Percentiles rank a stretch among this genome's conserved stretches.
These are phyloP conservation scores for Oryza rufipogon DNA, from an alignment of 176 grass and related monocot species.

Conservation along the genomic window DNA sequence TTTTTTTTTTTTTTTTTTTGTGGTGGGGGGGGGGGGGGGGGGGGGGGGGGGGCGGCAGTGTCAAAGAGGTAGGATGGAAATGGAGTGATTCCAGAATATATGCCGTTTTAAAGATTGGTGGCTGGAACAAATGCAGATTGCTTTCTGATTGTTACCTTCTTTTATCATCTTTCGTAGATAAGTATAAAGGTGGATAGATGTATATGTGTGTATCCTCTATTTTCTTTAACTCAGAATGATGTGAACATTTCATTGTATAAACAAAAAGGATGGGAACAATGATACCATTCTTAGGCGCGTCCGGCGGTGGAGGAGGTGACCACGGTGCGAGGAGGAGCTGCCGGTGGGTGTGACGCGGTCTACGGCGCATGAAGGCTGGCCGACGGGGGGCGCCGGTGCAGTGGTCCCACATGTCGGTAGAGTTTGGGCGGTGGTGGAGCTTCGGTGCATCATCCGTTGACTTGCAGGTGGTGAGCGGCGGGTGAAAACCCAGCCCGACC, in stretches of 20 bases:
- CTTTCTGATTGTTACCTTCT: neutral
- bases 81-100: slow-evolving; percentile 33
- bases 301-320: too few species aligned
- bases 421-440: too few species aligned
- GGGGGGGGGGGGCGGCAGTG: too few species aligned
- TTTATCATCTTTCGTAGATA: neutral
- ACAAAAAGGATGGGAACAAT: neutral
- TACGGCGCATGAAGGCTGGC: too few species aligned
- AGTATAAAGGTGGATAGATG: neutral
- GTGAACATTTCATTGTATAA: neutral
- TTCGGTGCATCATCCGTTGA: too few species aligned
- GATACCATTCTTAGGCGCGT: neutral
- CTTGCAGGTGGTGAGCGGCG: too few species aligned
- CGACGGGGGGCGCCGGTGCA: too few species aligned
- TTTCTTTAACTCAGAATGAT: neutral
- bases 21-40: too few species aligned
- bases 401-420: too few species aligned
- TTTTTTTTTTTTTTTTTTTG: neutral
- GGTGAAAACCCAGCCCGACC: too few species aligned
- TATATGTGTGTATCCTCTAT: neutral
- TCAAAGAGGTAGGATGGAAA: slow-evolving; percentile 10
- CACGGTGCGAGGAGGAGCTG: too few species aligned
- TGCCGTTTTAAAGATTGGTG: slow-evolving; percentile 20
- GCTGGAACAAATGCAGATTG: slow-evolving; percentile 18
- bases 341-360: too few species aligned